phyloP scores from a whole-genome alignment of 345 rosid genomes.

The Durio zibethinus region DNA sequence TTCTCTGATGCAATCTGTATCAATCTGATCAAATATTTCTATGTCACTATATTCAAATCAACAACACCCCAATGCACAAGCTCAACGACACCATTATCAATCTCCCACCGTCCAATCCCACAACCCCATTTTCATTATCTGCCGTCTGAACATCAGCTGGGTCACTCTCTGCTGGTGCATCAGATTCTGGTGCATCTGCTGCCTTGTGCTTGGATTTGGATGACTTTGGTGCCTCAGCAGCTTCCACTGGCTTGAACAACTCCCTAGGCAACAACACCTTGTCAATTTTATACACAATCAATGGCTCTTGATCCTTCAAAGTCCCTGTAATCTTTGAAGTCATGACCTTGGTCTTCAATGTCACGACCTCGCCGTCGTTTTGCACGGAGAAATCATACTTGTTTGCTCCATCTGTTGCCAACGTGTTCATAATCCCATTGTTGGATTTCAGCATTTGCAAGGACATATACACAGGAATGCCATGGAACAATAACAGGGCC shows the following conservation, averaged over 20 bases:
- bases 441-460: conserved; percentile 65
- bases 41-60: conserved; percentile 24
- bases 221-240: conserved; percentile 33
- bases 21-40: neutral
- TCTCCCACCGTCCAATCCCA: conserved; percentile 32
- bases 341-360: conserved; percentile 54
- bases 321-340: conserved; percentile 65
- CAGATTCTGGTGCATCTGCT: conserved; percentile 51
- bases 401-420: conserved; percentile 83
- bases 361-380: conserved; percentile 68
- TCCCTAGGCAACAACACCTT: conserved; percentile 76
- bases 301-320: conserved; percentile 71
- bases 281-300: conserved; percentile 63
- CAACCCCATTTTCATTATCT: conserved; percentile 48
- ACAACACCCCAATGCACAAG: conserved; percentile 37
- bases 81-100: conserved; percentile 34
- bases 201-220: conserved; percentile 19
- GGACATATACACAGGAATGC: conserved; percentile 71
- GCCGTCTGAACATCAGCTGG: conserved; percentile 44
- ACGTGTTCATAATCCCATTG: conserved; percentile 73
- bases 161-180: conserved; percentile 47
- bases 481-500: conserved; percentile 67
- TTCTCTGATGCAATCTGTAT: neutral
- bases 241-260: conserved; percentile 55
- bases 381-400: conserved; percentile 77